Base-by-base conservation (phyloP, 805 yeast genomes). In the Yamadazyma olivae region DNA sequence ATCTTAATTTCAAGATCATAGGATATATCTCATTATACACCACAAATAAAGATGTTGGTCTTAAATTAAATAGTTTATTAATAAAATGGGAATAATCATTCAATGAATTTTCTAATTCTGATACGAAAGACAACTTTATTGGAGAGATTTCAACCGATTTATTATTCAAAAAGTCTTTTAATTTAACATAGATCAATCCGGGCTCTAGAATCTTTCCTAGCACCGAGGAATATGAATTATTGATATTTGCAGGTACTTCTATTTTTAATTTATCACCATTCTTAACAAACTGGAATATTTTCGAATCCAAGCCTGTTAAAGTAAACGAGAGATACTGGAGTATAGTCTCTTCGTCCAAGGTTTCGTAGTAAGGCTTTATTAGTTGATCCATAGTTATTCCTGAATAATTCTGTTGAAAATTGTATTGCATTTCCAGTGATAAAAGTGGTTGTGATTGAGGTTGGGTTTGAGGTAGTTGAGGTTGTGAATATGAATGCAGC, bases 121-220 rank as follows among this genome's bases (percentile, higher is more conserved):
- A 64, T 5, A 72, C 41, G 29, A 82, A 75, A 1, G 95, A 83
- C 25, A 77, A 78, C 41, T 75, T 76, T 12, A 83, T 68, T 6
- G 84, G 81, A 3, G 83, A 74, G 17, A 53, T 43, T 4, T 46
- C 49, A 10, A 17, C 59, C 46, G 44, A 57, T 12, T 43, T 54
- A 28, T 49, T 33, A 16, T 47, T 32, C 25, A 71, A 44, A 15
- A 51, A 47, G 12, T 34, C 38, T 4, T 54, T 56, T 23, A 87
- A 56, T 28, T 64, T 55, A 34, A 71, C 70, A 57, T 75, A 86
- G 3, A 88, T 59, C 22, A 89, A 57, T 0, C 86, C 91, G 1
- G 88, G 83, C 54, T 89, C 96, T 27, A 82, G 61, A 1, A 84
- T 59, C 18, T 68, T 55, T 38, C 71, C 76, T 21, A 86, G 54